These are phyloP conservation scores for Lachnellula arida DNA, from an alignment of 2,329 filamentous ascomycete genomes.

Conservation along the genomic window DNA sequence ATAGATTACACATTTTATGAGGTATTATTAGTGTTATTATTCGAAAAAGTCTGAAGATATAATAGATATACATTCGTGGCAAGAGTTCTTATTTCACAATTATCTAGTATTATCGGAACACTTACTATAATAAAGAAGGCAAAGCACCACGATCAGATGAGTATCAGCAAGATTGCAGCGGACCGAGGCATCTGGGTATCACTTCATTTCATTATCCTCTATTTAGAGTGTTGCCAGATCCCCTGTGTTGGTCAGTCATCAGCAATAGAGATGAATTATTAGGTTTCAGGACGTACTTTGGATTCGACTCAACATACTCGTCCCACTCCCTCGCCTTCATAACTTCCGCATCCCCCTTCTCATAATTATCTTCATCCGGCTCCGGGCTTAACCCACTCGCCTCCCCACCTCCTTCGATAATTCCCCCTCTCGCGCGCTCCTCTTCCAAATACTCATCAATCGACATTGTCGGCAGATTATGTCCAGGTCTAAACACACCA, in stretches of 20 bases:
- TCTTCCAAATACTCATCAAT: conserved; percentile 98
- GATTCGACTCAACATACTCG: conserved; percentile 86
- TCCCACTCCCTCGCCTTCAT: conserved; percentile 95
- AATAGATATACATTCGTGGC: too few relatives aligned
- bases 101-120: too few relatives aligned
- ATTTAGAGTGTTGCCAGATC: conserved; percentile 78
- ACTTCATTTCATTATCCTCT: conserved; percentile 47
- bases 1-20: too few relatives aligned
- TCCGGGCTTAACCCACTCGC: conserved; percentile 63
- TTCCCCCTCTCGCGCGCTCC: conserved; percentile 75
- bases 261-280: not conserved
- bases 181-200: not conserved
- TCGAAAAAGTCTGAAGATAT: too few relatives aligned
- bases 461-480: conserved; percentile 93
- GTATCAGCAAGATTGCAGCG: too few relatives aligned
- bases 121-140: too few relatives aligned
- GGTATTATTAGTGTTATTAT: too few relatives aligned
- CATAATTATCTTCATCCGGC: conserved; percentile 83
- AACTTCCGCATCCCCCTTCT: conserved; percentile 83
- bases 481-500: conserved; percentile 83
- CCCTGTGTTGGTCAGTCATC: conserved; percentile 35
- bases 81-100: too few relatives aligned
- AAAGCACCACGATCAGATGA: not conserved
- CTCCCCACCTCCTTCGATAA: conserved; percentile 86
- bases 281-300: conserved; percentile 43